These are phyloP conservation scores for Russula olivacea DNA, from an alignment of 768 basidiomycete genomes.

Conservation along the genomic window DNA sequence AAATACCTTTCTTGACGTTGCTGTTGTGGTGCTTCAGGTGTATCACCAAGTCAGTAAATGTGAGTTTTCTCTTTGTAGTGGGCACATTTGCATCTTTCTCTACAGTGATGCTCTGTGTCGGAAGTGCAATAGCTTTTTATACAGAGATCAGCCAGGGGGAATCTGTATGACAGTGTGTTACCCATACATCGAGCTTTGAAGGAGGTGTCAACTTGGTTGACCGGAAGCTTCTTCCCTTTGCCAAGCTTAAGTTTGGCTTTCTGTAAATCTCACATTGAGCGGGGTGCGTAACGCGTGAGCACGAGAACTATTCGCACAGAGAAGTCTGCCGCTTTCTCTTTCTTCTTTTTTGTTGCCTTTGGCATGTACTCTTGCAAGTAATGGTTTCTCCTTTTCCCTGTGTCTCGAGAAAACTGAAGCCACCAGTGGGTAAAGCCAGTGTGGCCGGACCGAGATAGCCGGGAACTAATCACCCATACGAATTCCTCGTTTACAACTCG, in stretches of 20 bases:
- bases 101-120: conserved; percentile 68
- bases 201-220: conserved; percentile 90
- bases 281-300: neutral
- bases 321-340: conserved; percentile 85
- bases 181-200: conserved; percentile 84
- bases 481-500: neutral
- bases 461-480: neutral
- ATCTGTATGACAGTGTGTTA: neutral
- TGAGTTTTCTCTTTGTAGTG: conserved; percentile 69
- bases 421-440: too few species aligned
- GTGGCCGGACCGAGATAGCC: neutral
- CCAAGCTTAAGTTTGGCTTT: conserved; percentile 97
- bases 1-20: conserved; percentile 64
- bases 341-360: conserved; percentile 81
- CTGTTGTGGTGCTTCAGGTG: conserved; percentile 80
- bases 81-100: conserved; percentile 54
- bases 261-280: conserved; percentile 36
- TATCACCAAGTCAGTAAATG: conserved; percentile 67
- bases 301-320: conserved; percentile 41
- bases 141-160: neutral
- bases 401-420: too few species aligned
- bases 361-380: conserved; percentile 48
- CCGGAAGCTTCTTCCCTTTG: conserved; percentile 78
- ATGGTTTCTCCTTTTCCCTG: neutral
- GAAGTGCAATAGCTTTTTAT: conserved; percentile 75